Evolutionary conservation across 768 basidiomycete genomes (phyloP).

Genomic region (Phylloporus rhodoxanthus): DNA sequence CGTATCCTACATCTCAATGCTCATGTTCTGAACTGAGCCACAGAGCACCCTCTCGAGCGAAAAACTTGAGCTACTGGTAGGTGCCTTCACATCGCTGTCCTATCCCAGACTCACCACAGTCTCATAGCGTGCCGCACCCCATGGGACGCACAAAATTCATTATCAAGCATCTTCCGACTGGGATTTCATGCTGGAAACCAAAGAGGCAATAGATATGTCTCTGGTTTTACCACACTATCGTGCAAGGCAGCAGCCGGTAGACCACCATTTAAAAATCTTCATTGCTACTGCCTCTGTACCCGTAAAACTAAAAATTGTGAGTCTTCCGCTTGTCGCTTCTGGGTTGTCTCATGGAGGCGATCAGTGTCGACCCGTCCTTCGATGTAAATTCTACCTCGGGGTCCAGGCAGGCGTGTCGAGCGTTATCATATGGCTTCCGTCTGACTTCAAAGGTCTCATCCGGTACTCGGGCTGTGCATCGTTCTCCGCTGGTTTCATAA

Average conservation of each 20-base stretch:
- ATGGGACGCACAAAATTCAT: constrained; percentile 58
- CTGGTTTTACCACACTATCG: constrained; percentile 76
- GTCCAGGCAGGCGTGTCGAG: constrained; percentile 61
- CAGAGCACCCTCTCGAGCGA: constrained; percentile 24
- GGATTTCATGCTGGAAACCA: constrained; percentile 59
- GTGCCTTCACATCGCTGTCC: background rate
- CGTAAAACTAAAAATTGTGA: constrained; percentile 68
- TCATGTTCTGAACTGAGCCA: constrained; percentile 6
- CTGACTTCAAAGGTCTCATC: constrained; percentile 70
- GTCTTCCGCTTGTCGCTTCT: constrained; percentile 26
- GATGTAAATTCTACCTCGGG: constrained; percentile 57
- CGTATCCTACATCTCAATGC: background rate
- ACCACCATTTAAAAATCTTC: constrained; percentile 69
- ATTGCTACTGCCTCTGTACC: constrained; percentile 46
- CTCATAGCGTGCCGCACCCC: constrained; percentile 27
- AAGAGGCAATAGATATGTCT: constrained; percentile 53
- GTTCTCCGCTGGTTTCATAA: constrained; percentile 70
- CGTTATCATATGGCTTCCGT: constrained; percentile 72
- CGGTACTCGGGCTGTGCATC: constrained; percentile 45
- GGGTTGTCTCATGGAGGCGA: background rate
- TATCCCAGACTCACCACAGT: constrained; percentile 1
- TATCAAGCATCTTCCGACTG: constrained; percentile 56
- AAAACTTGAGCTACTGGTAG: constrained; percentile 14
- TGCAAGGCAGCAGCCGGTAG: constrained; percentile 63
- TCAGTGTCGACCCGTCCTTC: constrained; percentile 55